Evolutionary conservation across 257 asterid genomes (phyloP), one percentile per base, ranked within the genome.

Genomic region (Petunia axillaris): DNA sequence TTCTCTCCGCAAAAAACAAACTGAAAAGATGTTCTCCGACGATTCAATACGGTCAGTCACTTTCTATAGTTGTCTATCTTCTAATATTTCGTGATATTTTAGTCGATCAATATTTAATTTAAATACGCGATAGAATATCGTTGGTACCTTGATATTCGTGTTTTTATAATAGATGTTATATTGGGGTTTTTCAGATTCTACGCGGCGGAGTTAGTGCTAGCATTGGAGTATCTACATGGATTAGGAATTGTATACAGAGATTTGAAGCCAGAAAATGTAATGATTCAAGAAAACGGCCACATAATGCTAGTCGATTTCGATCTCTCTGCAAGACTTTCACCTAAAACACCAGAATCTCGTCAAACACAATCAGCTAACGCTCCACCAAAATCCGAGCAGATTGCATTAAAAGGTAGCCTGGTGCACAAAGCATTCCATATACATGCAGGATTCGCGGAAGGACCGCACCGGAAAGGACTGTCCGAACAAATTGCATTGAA

Each of bases 1-100:
- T 88, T 84, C 85, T 41, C 86, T 93, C 62, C 77, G 98, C 80
- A 91, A 81, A 54, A 94, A 84, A 5, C 98, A 96, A 66, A 90
- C 95, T 1, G 99, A 96, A 71, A 89, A 90, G 76, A 94, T 94
- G 98, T 96, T 96, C 88, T 94, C 99, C 80, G 93, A 91, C n/a
- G 98, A 94, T 62, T 81, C 88, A 62, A 94, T 96, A 90, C 91
- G 99, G 99, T 93, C 82, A 60, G 2, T 78, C 8, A 15, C 35
- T 38, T 54, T 68, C 58, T 35, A n/a, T 25, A 4, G 43, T 6
- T 58, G 16, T 67, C 54, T 41, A 8, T 15, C 6, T 66, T 9
- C 40, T 35, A 11, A 15, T 46, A 40, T 40, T 66, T 5, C 43
- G 10, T 0, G 40, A 63, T 13, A 25, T 25, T 25, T 25, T 25